Percentiles rank a stretch among this genome's conserved stretches.
These are phyloP conservation scores for Globisporangium yorkense DNA, from an alignment of 352 stramenopile genomes.

Conservation along the genomic window DNA sequence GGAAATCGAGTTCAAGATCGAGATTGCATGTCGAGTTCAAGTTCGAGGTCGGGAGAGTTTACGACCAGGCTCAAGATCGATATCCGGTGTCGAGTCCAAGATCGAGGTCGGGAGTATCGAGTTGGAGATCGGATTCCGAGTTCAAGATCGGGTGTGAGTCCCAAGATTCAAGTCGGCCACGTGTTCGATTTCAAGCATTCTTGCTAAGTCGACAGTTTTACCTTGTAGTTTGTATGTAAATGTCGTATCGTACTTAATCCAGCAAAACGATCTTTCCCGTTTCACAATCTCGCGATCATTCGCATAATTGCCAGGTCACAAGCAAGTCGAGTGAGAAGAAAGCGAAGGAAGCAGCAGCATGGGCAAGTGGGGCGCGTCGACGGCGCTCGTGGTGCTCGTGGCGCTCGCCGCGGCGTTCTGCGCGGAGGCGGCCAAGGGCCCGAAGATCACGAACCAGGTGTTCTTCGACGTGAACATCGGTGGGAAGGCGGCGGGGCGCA, in stretches of 20 bases:
- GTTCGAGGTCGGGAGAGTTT: no score
- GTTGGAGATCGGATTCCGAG: no score
- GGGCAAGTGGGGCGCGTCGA: conserved; percentile 45
- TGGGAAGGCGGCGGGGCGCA: conserved; percentile 71
- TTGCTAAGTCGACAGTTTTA: not conserved
- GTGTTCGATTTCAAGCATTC: not conserved
- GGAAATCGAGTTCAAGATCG: no score
- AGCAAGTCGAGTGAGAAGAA: conserved; percentile 1
- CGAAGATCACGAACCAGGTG: conserved; percentile 88
- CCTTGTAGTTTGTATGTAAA: not conserved
- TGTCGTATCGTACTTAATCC: not conserved
- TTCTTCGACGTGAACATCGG: conserved; percentile 97
- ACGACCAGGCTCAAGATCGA: no score
- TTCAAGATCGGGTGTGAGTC: no score
- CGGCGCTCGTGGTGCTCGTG: conserved; percentile 35
- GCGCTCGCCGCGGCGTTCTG: conserved; percentile 17
- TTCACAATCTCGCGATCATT: not conserved
- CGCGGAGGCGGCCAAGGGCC: conserved; percentile 30
- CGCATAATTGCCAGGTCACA: not conserved
- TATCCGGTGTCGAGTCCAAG: no score
- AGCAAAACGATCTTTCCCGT: not conserved
- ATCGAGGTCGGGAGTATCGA: no score
- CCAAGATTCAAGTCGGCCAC: not conserved
- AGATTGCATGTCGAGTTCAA: no score
- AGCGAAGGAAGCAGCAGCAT: conserved; percentile 16